Evolutionary conservation across 495 filamentous ascomycete species (phyloP), one percentile per base, ranked within the genome.

Genomic region (Hypoxylon lenormandii): DNA sequence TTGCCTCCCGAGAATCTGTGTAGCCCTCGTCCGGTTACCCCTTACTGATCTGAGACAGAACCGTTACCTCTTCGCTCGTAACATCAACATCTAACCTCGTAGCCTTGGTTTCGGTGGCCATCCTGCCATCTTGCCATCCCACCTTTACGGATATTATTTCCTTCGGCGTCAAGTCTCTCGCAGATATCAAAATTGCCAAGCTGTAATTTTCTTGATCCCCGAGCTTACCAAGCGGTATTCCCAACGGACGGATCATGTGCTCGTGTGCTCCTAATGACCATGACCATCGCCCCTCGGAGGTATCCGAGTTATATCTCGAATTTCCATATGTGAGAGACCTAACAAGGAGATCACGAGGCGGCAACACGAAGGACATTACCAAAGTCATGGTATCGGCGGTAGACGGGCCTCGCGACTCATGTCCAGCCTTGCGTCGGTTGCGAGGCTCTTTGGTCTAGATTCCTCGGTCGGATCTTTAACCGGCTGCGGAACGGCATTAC

Each of bases 1-100:
- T 71, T 59, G 62, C 62, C 68, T 71, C 53, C 68, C 68, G 68
- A 66, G 68, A 53, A 71, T 63, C 68, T 70, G 45, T 62, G 18
- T 19, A 21, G 26, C 36, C 37, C 49, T 26, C 60, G 40, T 36
- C 37, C 40, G 49, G 48, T 43, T 19, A 56, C 50, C 50, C 61
- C 47, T 45, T 55, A 28, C 56, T 63, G 56, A 49, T 46, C 57
- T 66, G 52, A 71, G 68, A 71, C 62, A 71, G 37, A 21, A 40
- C 51, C 58, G 62, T 66, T 63, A 66, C 68, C 62, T 63, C 52
- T 47, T 49, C 63, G 55, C 38, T 33, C 30, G 30, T 33, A 33
- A 33, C 30, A 33, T 33, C 6, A 33, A 33, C 30, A 33, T 33
- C 26, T 7, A 28, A 28, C 26, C 26, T 28, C 26, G 30, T 3